Percentiles rank a stretch among this genome's conserved stretches.
Conservation (phyloP, 257 asterid genomes). For the Jacaranda mimosifolia region DNA sequence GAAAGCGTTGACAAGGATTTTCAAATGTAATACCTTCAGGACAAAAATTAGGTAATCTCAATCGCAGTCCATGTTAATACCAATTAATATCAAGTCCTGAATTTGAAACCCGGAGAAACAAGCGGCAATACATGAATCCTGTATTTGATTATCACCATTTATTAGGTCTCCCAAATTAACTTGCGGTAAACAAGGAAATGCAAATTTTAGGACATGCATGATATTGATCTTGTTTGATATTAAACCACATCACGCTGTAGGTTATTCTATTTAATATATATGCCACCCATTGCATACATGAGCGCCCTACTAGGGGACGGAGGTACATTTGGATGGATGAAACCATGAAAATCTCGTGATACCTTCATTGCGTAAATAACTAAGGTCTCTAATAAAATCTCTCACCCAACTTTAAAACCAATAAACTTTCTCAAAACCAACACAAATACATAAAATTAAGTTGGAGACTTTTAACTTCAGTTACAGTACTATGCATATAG, state of each 20-base stretch:
- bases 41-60: background rate
- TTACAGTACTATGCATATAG: background rate
- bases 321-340: too few species aligned
- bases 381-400: background rate
- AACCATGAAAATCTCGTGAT: background rate
- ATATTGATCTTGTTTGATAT: too few species aligned
- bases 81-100: background rate
- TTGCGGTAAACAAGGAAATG: too few species aligned
- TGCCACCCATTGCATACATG: too few species aligned
- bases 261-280: too few species aligned
- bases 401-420: background rate
- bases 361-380: slow-evolving; percentile 19
- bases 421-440: background rate
- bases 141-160: background rate
- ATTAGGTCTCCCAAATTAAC: too few species aligned
- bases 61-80: background rate
- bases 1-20: background rate
- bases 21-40: background rate
- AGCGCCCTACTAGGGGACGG: too few species aligned
- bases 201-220: too few species aligned
- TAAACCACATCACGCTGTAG: too few species aligned
- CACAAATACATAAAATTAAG: background rate
- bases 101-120: background rate
- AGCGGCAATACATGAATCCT: background rate
- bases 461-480: slow-evolving; percentile 24